These are phyloP conservation scores for Tylopilus felleus DNA, from an alignment of 768 basidiomycete species.

Conservation along the genomic window DNA sequence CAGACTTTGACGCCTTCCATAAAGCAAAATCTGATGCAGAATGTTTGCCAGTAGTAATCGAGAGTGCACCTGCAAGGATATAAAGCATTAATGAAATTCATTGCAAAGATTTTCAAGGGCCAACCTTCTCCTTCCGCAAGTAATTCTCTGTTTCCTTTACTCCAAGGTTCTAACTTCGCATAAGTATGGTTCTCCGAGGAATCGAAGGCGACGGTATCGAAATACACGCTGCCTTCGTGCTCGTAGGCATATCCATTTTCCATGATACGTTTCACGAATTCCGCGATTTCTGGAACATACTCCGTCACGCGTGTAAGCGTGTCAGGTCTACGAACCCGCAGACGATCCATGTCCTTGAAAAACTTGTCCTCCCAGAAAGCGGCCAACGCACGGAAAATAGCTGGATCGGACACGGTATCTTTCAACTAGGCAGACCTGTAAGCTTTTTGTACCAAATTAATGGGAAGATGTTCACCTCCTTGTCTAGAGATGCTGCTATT, in stretches of 20 bases:
- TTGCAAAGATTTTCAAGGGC: conserved; percentile 4
- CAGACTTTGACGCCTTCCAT: conserved; percentile 96
- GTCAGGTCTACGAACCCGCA: conserved; percentile 84
- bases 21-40: conserved; percentile 93
- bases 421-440: conserved; percentile 51
- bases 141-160: conserved; percentile 87
- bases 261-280: conserved; percentile 82
- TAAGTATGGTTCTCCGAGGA: conserved; percentile 74
- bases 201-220: conserved; percentile 84
- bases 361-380: conserved; percentile 88
- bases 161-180: conserved; percentile 95
- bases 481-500: conserved; percentile 68
- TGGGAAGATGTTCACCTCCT: conserved; percentile 48
- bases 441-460: neutral
- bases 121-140: conserved; percentile 91
- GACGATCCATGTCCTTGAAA: conserved; percentile 88
- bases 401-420: conserved; percentile 79
- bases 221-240: conserved; percentile 84
- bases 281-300: conserved; percentile 92
- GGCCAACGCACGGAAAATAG: conserved; percentile 77
- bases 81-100: neutral
- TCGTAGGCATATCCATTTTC: conserved; percentile 77
- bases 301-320: conserved; percentile 94
- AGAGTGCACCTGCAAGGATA: conserved; percentile 49
- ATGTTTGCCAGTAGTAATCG: conserved; percentile 58